These are phyloP conservation scores for Cryphonectria nitschkei DNA, from an alignment of 2,329 filamentous ascomycete species.

Conservation along the genomic window DNA sequence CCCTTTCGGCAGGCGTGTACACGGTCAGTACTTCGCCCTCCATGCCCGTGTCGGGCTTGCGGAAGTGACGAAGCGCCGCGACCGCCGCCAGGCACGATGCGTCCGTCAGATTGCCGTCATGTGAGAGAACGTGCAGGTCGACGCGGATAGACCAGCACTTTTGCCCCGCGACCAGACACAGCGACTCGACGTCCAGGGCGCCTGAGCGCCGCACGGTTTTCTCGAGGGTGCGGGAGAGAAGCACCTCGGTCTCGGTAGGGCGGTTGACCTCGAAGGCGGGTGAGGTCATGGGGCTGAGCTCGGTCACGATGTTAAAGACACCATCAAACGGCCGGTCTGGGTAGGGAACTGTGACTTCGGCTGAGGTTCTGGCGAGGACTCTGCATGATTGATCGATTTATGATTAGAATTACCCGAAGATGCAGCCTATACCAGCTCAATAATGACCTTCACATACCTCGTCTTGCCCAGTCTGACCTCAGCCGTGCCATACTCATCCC, in stretches of 20 bases:
- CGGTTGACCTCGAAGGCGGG: constrained; percentile 87
- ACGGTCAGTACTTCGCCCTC: constrained; percentile 84
- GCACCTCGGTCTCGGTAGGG: constrained; percentile 80
- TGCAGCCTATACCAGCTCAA: neutral
- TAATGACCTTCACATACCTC: constrained; percentile 56
- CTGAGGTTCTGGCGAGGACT: constrained; percentile 81
- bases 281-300: constrained; percentile 89
- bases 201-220: constrained; percentile 91
- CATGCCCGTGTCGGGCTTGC: constrained; percentile 85
- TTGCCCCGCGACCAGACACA: constrained; percentile 87
- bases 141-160: constrained; percentile 92
- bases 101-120: constrained; percentile 89
- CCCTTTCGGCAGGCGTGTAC: constrained; percentile 81
- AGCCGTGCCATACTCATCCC: constrained; percentile 87
- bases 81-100: constrained; percentile 84
- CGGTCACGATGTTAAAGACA: constrained; percentile 88
- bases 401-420: constrained; percentile 15
- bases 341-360: constrained; percentile 84
- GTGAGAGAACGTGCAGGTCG: constrained; percentile 88
- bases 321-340: constrained; percentile 92
- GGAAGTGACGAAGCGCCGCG: constrained; percentile 87
- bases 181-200: constrained; percentile 91
- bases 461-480: constrained; percentile 90
- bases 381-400: constrained; percentile 49
- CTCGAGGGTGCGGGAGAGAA: constrained; percentile 87